Conservation (phyloP, 2,329 filamentous ascomycete genomes). For the Fusarium pilosicola region DNA sequence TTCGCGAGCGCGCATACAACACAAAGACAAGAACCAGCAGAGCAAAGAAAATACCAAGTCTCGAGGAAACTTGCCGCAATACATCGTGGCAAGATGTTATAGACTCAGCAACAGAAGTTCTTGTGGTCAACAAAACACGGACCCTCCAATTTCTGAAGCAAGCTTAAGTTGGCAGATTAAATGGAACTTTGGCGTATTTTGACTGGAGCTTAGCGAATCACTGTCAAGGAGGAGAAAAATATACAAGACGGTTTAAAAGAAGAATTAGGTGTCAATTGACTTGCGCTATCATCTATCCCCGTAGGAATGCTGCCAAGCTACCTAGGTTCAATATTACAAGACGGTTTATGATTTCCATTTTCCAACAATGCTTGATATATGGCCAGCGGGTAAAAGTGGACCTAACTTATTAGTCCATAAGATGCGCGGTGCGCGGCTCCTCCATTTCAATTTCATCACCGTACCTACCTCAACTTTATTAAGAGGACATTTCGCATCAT, state of each 20-base stretch:
- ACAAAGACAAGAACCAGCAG: constrained; percentile 2
- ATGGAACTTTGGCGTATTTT: not conserved
- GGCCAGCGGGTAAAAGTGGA: constrained; percentile 27
- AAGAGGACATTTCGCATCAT: not conserved
- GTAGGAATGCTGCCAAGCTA: no score
- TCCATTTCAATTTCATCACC: not conserved
- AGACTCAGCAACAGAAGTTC: constrained; percentile 45
- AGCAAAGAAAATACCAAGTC: constrained; percentile 35
- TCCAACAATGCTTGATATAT: not conserved
- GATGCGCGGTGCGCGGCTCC: constrained; percentile 15
- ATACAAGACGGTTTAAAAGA: not conserved
- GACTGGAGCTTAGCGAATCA: not conserved
- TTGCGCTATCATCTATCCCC: no score
- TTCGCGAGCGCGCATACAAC: constrained; percentile 42
- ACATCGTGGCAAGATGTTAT: constrained; percentile 50
- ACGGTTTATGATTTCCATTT: not conserved
- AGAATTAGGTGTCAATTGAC: no score
- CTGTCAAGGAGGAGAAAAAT: not conserved
- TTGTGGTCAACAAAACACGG: constrained; percentile 41
- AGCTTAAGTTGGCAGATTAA: not conserved
- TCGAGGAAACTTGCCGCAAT: constrained; percentile 49
- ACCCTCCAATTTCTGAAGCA: constrained; percentile 37
- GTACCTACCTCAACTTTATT: not conserved
- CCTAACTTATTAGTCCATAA: not conserved
- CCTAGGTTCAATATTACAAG: no score